These are phyloP conservation scores for Cercospora beticola DNA, from an alignment of 2,329 filamentous ascomycete genomes.

Conservation along the genomic window DNA sequence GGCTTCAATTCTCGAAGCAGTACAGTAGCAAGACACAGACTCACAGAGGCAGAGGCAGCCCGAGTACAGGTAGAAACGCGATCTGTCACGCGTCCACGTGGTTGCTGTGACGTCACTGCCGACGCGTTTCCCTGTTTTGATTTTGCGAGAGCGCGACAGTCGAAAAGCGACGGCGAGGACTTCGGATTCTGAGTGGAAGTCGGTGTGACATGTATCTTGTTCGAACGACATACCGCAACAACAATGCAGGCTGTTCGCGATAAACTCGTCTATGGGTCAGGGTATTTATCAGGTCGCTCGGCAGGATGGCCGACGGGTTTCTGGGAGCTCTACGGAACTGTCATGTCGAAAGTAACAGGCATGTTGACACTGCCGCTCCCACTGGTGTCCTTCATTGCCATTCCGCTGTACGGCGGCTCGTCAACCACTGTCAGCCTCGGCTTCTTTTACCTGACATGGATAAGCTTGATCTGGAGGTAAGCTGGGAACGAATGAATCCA, in stretches of 20 bases:
- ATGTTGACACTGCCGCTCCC: conserved; percentile 41
- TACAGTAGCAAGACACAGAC: neutral
- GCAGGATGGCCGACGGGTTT: conserved; percentile 28
- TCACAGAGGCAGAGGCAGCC: neutral
- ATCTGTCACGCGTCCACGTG: neutral
- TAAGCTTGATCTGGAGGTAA: conserved; percentile 65
- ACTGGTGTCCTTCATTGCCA: conserved; percentile 62
- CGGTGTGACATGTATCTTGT: neutral
- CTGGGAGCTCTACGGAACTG: conserved; percentile 25
- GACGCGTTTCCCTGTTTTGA: neutral
- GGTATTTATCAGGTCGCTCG: conserved; percentile 36
- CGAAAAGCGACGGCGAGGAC: neutral
- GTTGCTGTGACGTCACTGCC: neutral
- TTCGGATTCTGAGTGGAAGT: neutral
- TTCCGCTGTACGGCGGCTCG: conserved; percentile 73
- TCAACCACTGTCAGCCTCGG: conserved; percentile 78
- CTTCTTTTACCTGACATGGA: conserved; percentile 91
- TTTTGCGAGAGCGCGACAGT: neutral
- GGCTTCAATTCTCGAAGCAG: neutral
- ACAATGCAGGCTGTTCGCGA: conserved; percentile 30
- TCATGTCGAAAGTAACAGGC: conserved; percentile 33
- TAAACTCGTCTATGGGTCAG: conserved; percentile 29
- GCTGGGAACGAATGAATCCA: neutral
- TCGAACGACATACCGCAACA: neutral
- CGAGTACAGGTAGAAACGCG: neutral